Percentiles rank a stretch among this genome's conserved stretches.
Conservation (phyloP, 805 yeast genomes). For the Ogataea corticis region DNA sequence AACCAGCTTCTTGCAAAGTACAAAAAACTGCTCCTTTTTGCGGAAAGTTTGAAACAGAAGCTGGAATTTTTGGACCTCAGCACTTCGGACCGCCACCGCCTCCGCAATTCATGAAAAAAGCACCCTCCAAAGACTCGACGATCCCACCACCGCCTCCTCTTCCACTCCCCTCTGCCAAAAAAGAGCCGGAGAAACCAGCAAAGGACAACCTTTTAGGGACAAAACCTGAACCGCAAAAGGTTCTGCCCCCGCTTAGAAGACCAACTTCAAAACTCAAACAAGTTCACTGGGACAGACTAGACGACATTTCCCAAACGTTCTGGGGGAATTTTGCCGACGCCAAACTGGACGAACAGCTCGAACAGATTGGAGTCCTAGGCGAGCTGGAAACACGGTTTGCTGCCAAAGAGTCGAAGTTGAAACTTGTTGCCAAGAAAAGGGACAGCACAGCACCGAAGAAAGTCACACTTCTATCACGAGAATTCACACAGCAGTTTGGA, state of each 20-base stretch:
- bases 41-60: no score
- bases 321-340: constrained; percentile 56
- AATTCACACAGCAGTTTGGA: constrained; percentile 76
- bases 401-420: constrained; percentile 33
- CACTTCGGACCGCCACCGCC: constrained; percentile 22
- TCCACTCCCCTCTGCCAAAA: constrained; percentile 12
- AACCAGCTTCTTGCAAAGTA: no score
- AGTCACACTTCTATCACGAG: constrained; percentile 62
- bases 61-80: no score
- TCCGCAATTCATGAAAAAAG: background rate
- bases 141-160: constrained; percentile 17
- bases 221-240: no score
- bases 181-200: background rate
- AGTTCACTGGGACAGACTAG: constrained; percentile 80
- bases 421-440: constrained; percentile 28
- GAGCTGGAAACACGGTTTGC: constrained; percentile 64
- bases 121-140: no score
- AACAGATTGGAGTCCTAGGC: constrained; percentile 60
- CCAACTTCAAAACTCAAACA: constrained; percentile 58
- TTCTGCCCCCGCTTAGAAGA: constrained; percentile 18
- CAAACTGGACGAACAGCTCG: constrained; percentile 47
- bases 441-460: constrained; percentile 48
- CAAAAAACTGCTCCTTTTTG: no score
- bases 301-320: constrained; percentile 55
- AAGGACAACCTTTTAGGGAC: no score